Evolutionary conservation across 305 asterid species (phyloP).

Genomic region (Nicotiana rustica): DNA sequence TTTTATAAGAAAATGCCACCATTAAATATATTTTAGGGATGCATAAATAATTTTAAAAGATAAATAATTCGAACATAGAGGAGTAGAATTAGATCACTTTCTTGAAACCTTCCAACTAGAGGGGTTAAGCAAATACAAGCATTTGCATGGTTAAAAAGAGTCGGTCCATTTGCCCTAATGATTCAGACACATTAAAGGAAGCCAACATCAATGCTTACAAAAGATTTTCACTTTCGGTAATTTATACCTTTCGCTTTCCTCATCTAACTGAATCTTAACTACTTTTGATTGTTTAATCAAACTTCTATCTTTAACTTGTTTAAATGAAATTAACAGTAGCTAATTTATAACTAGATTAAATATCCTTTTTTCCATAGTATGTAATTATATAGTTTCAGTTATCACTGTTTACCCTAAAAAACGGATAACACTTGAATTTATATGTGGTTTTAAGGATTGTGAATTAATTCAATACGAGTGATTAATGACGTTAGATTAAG

Average conservation of each 20-base stretch:
- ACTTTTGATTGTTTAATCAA: slow-evolving; percentile 15
- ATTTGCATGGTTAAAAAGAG: background rate
- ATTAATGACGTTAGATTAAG: no score
- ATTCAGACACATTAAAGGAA: slow-evolving; percentile 23
- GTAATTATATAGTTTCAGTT: background rate
- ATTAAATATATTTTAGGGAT: background rate
- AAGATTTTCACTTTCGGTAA: slow-evolving; percentile 29
- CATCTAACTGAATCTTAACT: slow-evolving; percentile 18
- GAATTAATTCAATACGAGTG: no score
- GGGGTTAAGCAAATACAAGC: background rate
- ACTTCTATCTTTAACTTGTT: background rate
- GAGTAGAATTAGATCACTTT: background rate
- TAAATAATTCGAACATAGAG: background rate
- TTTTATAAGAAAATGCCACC: no score
- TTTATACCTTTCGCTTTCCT: slow-evolving; percentile 13
- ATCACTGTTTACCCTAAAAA: no score
- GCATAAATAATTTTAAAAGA: background rate
- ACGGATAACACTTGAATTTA: no score
- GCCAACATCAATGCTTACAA: background rate
- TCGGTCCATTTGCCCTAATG: slow-evolving; percentile 6
- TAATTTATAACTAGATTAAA: no score
- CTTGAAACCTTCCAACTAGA: background rate
- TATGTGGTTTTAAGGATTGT: no score
- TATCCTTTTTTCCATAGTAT: background rate
- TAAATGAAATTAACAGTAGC: background rate